Evolutionary conservation across 805 yeast species (phyloP).

Genomic region (Lachancea sp.): DNA sequence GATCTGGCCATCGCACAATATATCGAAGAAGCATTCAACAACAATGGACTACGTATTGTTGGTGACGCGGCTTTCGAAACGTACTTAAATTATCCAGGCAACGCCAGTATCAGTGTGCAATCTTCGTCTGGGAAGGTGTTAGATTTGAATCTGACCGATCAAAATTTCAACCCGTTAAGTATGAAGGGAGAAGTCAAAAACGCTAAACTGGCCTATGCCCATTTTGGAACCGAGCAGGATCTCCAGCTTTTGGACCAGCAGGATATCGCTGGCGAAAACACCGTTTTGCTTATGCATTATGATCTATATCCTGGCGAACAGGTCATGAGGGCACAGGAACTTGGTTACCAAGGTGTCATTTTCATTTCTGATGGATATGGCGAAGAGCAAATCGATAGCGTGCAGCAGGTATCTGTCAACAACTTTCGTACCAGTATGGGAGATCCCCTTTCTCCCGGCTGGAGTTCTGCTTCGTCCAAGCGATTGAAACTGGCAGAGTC

Average conservation of each 20-base stretch:
- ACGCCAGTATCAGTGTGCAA: conserved; percentile 24
- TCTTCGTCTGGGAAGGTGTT: conserved; percentile 23
- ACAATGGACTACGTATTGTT: conserved; percentile 48
- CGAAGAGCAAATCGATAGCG: conserved; percentile 30
- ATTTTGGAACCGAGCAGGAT: conserved; percentile 59
- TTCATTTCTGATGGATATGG: conserved; percentile 48
- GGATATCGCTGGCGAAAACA: conserved; percentile 38
- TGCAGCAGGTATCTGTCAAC: conserved; percentile 44
- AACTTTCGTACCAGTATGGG: conserved; percentile 61
- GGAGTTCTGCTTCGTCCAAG: conserved; percentile 43
- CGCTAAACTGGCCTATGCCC: conserved; percentile 54
- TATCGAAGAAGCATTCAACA: conserved; percentile 50
- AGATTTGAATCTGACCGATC: conserved; percentile 23
- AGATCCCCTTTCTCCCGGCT: conserved; percentile 74
- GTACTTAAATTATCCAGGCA: conserved; percentile 59
- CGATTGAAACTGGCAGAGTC: conserved; percentile 43
- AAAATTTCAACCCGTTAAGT: conserved; percentile 66
- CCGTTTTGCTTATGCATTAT: conserved; percentile 55
- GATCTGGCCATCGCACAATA: conserved; percentile 67
- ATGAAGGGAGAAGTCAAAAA: conserved; percentile 45
- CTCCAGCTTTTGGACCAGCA: conserved; percentile 36
- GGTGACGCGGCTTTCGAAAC: conserved; percentile 41
- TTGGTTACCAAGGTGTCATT: conserved; percentile 59
- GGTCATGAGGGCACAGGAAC: conserved; percentile 46
- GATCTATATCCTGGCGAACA: conserved; percentile 48